These are phyloP conservation scores for Lasiosphaeria hispida DNA, from an alignment of 495 filamentous ascomycete species.

Conservation along the genomic window DNA sequence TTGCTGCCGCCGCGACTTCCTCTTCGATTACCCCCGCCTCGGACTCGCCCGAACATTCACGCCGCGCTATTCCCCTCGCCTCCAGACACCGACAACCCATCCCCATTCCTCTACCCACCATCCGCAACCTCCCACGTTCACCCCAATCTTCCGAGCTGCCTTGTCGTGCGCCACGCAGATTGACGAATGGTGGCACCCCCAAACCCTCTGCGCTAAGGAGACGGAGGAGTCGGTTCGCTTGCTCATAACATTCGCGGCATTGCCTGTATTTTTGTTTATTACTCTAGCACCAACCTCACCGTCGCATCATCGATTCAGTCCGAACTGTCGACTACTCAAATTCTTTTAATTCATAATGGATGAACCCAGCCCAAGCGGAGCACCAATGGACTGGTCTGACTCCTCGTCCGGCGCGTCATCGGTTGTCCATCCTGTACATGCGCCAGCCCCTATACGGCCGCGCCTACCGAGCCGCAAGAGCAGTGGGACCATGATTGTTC, in stretches of 20 bases:
- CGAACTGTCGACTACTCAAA: neutral
- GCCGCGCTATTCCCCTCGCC: neutral
- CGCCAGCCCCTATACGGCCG: conserved; percentile 49
- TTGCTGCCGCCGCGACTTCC: neutral
- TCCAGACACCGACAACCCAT: neutral
- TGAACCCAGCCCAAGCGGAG: conserved; percentile 16
- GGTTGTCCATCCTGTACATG: conserved; percentile 36
- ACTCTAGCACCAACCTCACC: neutral
- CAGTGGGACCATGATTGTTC: conserved; percentile 78
- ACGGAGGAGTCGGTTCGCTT: conserved; percentile 14
- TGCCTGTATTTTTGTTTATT: neutral
- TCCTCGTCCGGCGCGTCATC: conserved; percentile 37
- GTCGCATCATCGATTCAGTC: neutral
- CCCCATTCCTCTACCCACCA: neutral
- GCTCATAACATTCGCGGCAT: conserved; percentile 8
- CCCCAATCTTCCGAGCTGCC: neutral
- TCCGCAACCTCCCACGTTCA: neutral
- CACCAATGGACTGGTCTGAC: conserved; percentile 33
- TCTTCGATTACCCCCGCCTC: neutral
- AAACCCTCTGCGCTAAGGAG: conserved; percentile 14
- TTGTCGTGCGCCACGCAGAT: conserved; percentile 10
- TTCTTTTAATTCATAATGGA: conserved; percentile 25
- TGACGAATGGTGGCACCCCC: conserved; percentile 23
- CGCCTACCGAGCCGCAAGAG: conserved; percentile 62
- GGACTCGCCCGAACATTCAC: neutral